Percentiles rank a stretch among this genome's conserved stretches.
Evolutionary conservation across 257 asterid genomes (phyloP).

Genomic region (Solanum arcanum): DNA sequence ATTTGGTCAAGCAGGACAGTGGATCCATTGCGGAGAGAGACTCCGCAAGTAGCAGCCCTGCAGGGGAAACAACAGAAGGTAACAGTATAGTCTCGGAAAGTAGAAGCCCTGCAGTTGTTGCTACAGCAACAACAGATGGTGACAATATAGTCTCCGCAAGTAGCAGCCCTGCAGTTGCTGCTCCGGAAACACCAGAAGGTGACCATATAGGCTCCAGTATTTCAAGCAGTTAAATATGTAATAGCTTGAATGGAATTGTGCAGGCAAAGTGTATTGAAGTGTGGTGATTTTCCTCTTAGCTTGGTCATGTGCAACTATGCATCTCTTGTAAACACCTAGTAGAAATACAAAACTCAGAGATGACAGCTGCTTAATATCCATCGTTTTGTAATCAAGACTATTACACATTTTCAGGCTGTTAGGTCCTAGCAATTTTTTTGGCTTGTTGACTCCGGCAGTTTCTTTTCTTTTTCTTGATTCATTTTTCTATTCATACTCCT

Average conservation of each 20-base stretch:
- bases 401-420: neutral
- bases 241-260: neutral
- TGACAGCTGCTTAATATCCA: neutral
- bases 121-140: neutral
- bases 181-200: neutral
- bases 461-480: neutral
- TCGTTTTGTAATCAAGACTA: neutral
- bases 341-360: neutral
- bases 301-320: neutral
- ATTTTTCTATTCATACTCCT: neutral
- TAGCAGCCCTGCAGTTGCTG: slow-evolving; percentile 4
- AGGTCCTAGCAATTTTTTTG: neutral
- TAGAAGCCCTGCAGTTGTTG: slow-evolving; percentile 2
- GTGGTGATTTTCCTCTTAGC: neutral
- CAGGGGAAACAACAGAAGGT: neutral
- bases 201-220: neutral
- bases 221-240: neutral
- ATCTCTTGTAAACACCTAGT: neutral
- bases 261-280: neutral
- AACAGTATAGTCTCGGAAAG: neutral
- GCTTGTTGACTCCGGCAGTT: neutral
- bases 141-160: neutral
- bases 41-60: neutral
- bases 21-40: neutral
- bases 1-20: slow-evolving; percentile 3